Evolutionary conservation across 1,139 yeast genomes (phyloP).

Genomic region (Diutina mesorugosa): DNA sequence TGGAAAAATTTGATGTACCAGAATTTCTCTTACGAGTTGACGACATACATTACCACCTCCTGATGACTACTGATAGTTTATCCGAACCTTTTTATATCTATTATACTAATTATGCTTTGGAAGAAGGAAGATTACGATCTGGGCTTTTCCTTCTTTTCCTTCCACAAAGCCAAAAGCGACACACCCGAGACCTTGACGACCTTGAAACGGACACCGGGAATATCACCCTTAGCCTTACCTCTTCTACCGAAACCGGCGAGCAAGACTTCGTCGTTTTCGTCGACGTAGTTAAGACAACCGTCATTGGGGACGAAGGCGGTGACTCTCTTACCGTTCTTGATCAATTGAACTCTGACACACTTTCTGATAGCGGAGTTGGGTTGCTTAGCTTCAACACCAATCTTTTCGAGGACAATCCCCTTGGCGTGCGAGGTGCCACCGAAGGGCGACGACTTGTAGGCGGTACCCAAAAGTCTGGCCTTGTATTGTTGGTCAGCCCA

Average conservation of each 20-base stretch:
- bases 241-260: conserved; percentile 99
- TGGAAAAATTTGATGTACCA: background rate
- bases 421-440: conserved; percentile 99
- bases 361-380: conserved; percentile 99
- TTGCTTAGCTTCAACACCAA: conserved; percentile 99
- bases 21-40: too few relatives aligned
- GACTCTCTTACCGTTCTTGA: conserved; percentile 99
- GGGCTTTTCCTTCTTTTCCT: conserved; percentile 99
- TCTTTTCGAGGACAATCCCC: conserved; percentile 99
- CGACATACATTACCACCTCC: too few relatives aligned
- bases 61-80: too few relatives aligned
- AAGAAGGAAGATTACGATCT: conserved; percentile 56
- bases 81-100: background rate
- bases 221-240: conserved; percentile 99
- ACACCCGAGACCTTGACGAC: conserved; percentile 99
- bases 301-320: conserved; percentile 99
- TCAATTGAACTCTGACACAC: conserved; percentile 99
- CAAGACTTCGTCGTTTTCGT: conserved; percentile 98
- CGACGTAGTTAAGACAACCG: conserved; percentile 99
- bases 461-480: conserved; percentile 98
- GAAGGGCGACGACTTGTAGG: conserved; percentile 99
- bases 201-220: conserved; percentile 99
- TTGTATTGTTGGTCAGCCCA: conserved; percentile 99
- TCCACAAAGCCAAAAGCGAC: conserved; percentile 98
- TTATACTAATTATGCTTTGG: conserved; percentile 2